These are phyloP conservation scores for Parmelia sp. DNA, from an alignment of 495 filamentous ascomycete genomes.

Conservation along the genomic window DNA sequence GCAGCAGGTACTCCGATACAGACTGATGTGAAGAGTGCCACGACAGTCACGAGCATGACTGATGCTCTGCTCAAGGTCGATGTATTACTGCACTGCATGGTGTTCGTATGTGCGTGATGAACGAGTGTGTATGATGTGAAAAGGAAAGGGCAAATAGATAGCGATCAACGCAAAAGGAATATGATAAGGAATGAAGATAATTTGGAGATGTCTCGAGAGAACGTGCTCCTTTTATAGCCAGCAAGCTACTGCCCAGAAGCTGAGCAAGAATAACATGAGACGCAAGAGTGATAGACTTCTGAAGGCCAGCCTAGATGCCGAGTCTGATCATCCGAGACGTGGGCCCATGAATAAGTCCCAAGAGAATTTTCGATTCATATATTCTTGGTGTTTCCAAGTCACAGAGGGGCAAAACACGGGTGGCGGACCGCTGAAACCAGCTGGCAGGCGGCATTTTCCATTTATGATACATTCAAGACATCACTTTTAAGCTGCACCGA, in stretches of 20 bases:
- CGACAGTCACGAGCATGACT: neutral
- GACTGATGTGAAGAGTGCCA: neutral
- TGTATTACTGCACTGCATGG: neutral
- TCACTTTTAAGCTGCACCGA: neutral
- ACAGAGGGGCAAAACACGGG: neutral
- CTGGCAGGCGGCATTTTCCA: neutral
- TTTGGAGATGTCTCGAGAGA: neutral
- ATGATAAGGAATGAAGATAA: neutral
- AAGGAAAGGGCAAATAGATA: neutral
- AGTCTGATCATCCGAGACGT: neutral
- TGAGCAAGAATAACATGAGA: neutral
- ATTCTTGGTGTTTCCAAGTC: neutral
- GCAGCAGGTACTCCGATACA: neutral
- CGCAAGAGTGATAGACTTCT: neutral
- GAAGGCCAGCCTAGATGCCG: neutral
- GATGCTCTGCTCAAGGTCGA: neutral
- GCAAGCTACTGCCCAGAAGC: neutral
- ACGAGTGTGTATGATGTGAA: neutral
- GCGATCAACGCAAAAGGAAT: neutral
- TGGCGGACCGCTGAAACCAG: neutral
- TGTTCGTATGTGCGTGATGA: neutral
- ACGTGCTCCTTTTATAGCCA: neutral
- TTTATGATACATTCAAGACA: neutral
- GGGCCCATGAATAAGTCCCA: neutral
- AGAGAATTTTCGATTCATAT: neutral